Base-by-base conservation (phyloP, 2,329 filamentous ascomycete species). In the Talaromyces rugulosus region DNA sequence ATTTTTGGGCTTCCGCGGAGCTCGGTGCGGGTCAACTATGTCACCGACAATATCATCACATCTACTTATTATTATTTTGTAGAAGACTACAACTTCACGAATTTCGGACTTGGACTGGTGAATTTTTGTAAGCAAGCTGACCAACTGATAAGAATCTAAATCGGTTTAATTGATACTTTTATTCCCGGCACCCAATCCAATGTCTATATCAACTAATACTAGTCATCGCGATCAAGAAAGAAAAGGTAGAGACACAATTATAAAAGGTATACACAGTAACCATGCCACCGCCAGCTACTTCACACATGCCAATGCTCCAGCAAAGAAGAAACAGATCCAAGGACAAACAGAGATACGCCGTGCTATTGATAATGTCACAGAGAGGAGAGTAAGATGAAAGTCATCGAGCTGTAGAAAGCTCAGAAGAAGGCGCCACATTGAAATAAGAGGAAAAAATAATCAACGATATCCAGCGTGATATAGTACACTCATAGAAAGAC, bases 351-450 rank as follows among this genome's bases (percentile, higher is more conserved):
- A 58, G 54, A 61, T 58, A 55, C 60, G 60, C 60, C 60, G 60
- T 62, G 60, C 60, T 62, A 62, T 59, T 59, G 36, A 55, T 56
- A 33, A 62, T 62, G 61, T 58, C 52, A 58, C 44, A 62, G 61
- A 62, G 61, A 59, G 61, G 52, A 53, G 61, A 62, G 56, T 40
- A 14, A 52, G 44, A 47, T 12, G 2, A 47, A 23, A 9, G 28
- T 53, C 50, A 12, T 47, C 42, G 42, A 47, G 42, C 42, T 16
- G 34, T 18, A 59, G 23, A 59, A 16, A 50, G 42, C 8, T 18
- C 42, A 44, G 44, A 28, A 47, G 44, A 3, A 58, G 27, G 18
- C 18, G 33, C 18, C 23, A 44, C 18, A 23, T 42, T 30, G 40
- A 58, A 55, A 33, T 30, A 40, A 34, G 28, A 34, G 27, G 36